Base-by-base conservation (phyloP, 768 basidiomycete genomes). In the Cystofilobasidium capitatum region DNA sequence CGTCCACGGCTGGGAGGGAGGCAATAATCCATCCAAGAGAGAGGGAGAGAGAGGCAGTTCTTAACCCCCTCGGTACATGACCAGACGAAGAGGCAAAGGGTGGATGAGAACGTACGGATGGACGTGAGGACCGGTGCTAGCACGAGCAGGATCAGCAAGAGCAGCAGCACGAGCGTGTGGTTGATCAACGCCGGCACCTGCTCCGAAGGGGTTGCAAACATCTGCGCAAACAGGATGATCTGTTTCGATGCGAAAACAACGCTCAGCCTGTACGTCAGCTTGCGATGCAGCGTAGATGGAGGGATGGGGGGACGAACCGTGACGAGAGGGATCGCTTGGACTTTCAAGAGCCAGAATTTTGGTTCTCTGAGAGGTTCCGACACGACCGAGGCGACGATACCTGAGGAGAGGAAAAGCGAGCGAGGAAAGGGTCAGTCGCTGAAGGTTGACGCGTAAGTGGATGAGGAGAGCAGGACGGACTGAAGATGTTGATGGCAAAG, bases 401-500 rank as follows among this genome's bases (percentile, higher is more conserved):
- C 64, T 59, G 35, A 13, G 3, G 20, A 29, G 1, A n/a, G 9
- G 10, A 26, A 17, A 3, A 20, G 26, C 40, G 24, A n/a, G 37
- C 22, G 26, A 33, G 47, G n/a, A 20, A 33, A 16, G 0, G 64
- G 26, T 16, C 47, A 16, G 24, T 29, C 51, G 47, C 29, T 26
- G 29, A n/a, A 2, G 13, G 29, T 20, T 29, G 29, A 35, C 16
- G 26, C 33, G 22, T n/a, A 0, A 17, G 55, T 33, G 9, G 22
- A 9, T 4, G 16, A 20, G 13, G 13, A n/a, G 20, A 22, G 29
- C 31, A 12, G 26, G 36, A 60, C 65, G 39, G n/a, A 66, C 66
- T 68, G 61, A 68, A 68, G 57, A 58, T 57, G 60, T 68, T 68
- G 55, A 68, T 57, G 33, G 29, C 49, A n/a, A 68, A 63, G 24